These are phyloP conservation scores for Corylus americana DNA, from an alignment of 306 rosid species.

Conservation along the genomic window DNA sequence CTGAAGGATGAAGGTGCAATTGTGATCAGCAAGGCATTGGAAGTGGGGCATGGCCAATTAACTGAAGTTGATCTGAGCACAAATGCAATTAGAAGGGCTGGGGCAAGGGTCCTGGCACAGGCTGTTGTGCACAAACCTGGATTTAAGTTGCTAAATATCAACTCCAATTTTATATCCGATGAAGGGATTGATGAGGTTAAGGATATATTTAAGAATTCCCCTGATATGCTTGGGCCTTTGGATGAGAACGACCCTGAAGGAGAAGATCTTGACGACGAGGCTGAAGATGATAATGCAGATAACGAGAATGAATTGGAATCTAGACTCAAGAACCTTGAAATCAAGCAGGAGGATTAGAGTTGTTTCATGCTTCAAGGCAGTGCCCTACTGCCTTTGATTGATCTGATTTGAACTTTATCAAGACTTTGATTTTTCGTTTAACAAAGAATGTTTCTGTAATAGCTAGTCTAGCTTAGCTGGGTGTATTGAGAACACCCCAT, in stretches of 20 bases:
- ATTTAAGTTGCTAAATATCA: slow-evolving; percentile 68
- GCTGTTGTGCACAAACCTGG: slow-evolving; percentile 66
- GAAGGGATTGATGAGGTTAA: slow-evolving; percentile 75
- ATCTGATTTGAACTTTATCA: slow-evolving; percentile 15
- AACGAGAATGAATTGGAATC: slow-evolving; percentile 64
- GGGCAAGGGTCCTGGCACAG: slow-evolving; percentile 79
- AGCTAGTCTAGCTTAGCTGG: slow-evolving; percentile 15
- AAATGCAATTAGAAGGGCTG: slow-evolving; percentile 66
- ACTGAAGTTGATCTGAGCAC: slow-evolving; percentile 74
- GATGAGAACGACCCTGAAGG: slow-evolving; percentile 93
- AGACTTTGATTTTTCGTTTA: slow-evolving; percentile 27
- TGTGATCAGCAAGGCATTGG: slow-evolving; percentile 63
- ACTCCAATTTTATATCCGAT: slow-evolving; percentile 71
- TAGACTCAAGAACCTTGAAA: slow-evolving; percentile 63
- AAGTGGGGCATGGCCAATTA: slow-evolving; percentile 63
- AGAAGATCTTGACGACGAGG: slow-evolving; percentile 58
- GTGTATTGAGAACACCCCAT: slow-evolving; percentile 13
- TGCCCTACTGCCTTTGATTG: slow-evolving; percentile 21
- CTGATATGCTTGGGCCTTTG: slow-evolving; percentile 64
- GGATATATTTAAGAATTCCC: slow-evolving; percentile 55
- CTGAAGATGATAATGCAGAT: slow-evolving; percentile 55
- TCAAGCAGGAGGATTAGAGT: slow-evolving; percentile 50
- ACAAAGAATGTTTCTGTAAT: slow-evolving; percentile 19
- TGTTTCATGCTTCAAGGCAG: slow-evolving; percentile 5
- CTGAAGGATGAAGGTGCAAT: slow-evolving; percentile 84